Base-by-base conservation (phyloP, 306 rosid genomes). In the Cercis canadensis region DNA sequence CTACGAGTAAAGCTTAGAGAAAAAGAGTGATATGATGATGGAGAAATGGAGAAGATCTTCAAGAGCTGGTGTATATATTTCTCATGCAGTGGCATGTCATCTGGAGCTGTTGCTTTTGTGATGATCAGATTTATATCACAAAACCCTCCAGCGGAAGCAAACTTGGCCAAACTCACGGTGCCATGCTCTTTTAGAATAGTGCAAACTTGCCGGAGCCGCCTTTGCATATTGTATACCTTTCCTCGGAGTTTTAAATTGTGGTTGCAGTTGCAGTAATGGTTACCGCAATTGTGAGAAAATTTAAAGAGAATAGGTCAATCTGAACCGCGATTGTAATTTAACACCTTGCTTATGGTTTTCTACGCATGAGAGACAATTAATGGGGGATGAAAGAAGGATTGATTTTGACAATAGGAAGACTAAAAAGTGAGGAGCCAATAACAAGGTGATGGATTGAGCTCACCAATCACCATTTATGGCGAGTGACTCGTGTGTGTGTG, bases 1-100 rank as follows among this genome's bases (percentile, higher is more conserved):
- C 97, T 82, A n/a, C 86, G 92, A 39, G 86, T 72, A 76, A 92
- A 83, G 80, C 85, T 61, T 21, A 85, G 71, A 4, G 89, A 80
- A 10, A 92, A 90, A 5, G 83, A 67, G 67, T 72, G 78, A 9
- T 75, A 75, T 0, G 86, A 78, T n/a, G 92, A 12, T 2, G 87
- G 90, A 24, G 98, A 92, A 10, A 77, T 6, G 59, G 92, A 62
- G 63, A 92, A 87, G 69, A 92, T 72, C 13, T 73, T 90, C 81
- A 88, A 70, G 51, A 90, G 86, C 57, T 70, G 75, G 1, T 82
- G 83, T 7, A 84, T 33, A 86, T 85, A 87, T 53, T 85, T 86
- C 32, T 92, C 93, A 1, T 79, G 85, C 49, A 88, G 47, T 0
- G 90, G 89, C 0, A 78, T 56, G 77, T 90, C 97, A 55, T 87